Conservation (phyloP, 352 stramenopile species). For the Phytopythium aichiense region DNA sequence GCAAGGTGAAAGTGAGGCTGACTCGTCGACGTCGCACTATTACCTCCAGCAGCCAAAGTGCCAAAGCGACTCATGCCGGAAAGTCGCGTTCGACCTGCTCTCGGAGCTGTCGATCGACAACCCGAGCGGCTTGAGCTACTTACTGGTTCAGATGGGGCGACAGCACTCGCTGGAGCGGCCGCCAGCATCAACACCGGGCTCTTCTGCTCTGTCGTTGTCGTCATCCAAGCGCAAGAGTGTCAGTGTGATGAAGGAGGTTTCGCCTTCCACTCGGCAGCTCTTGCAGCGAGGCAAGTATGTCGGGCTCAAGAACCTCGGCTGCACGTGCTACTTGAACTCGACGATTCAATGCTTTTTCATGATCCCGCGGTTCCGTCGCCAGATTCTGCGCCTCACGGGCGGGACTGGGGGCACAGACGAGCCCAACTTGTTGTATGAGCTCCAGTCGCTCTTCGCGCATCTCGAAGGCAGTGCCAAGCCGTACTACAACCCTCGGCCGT, state of each 20-base stretch:
- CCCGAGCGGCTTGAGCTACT: constrained; percentile 45
- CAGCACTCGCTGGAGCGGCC: constrained; percentile 71
- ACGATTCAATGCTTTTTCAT: constrained; percentile 95
- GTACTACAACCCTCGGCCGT: constrained; percentile 78
- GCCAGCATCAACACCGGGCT: constrained; percentile 18
- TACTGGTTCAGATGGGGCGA: constrained; percentile 64
- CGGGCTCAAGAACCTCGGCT: constrained; percentile 93
- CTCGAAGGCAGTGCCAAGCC: constrained; percentile 81
- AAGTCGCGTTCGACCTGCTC: constrained; percentile 78
- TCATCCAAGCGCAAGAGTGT: constrained; percentile 45
- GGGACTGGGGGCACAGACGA: constrained; percentile 9
- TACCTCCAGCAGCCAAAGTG: constrained; percentile 82
- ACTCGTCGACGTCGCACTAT: constrained; percentile 51
- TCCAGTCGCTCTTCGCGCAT: constrained; percentile 90
- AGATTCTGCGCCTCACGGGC: constrained; percentile 64
- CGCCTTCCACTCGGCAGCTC: constrained; percentile 13
- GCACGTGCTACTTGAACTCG: constrained; percentile 96
- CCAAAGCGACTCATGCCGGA: constrained; percentile 64
- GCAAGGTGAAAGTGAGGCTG: constrained; percentile 11
- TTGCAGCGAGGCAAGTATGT: constrained; percentile 80
- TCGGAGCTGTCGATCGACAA: constrained; percentile 65
- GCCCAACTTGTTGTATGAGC: constrained; percentile 68
- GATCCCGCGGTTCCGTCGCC: constrained; percentile 87
- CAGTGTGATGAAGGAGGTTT: constrained; percentile 34
- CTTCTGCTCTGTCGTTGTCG: constrained; percentile 12